phyloP scores from a whole-genome alignment of 176 grass and related monocot genomes.

The Oryza meridionalis region DNA sequence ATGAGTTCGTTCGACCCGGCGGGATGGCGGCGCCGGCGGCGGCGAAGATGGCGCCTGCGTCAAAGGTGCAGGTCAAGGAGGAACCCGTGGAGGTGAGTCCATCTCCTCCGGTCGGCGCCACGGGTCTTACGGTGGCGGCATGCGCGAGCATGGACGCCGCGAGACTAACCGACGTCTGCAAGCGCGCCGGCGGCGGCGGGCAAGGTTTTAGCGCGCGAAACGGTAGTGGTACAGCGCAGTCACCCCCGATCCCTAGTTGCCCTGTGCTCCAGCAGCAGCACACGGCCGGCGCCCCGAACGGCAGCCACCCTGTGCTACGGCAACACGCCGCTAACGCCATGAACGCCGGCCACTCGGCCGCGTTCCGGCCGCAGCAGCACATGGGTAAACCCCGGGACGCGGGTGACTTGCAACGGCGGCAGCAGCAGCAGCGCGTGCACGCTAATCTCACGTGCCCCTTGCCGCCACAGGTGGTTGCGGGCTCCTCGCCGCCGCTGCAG shows the following conservation, averaged over 20 bases:
- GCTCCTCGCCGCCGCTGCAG: too few relatives aligned
- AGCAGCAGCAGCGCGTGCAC: too few relatives aligned
- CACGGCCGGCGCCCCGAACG: background rate
- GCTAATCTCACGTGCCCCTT: background rate
- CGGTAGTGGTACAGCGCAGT: background rate
- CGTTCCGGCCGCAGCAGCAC: background rate
- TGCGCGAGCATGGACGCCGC: conserved; percentile 34
- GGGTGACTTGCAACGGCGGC: background rate
- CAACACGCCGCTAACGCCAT: background rate
- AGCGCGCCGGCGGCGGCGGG: background rate
- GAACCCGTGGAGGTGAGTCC: background rate
- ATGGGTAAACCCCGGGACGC: background rate
- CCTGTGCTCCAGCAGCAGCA: conserved; percentile 37
- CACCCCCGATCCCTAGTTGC: background rate
- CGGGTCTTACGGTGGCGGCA: background rate
- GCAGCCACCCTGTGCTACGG: background rate
- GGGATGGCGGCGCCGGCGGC: background rate
- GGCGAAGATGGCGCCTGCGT: background rate
- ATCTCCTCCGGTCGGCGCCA: background rate
- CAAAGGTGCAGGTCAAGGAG: background rate
- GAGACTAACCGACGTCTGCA: background rate
- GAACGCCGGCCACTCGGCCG: background rate
- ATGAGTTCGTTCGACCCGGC: background rate
- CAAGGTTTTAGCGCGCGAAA: background rate
- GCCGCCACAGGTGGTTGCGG: too few relatives aligned